Evolutionary conservation across 805 yeast genomes (phyloP).

Genomic region (Candida mattraensis): DNA sequence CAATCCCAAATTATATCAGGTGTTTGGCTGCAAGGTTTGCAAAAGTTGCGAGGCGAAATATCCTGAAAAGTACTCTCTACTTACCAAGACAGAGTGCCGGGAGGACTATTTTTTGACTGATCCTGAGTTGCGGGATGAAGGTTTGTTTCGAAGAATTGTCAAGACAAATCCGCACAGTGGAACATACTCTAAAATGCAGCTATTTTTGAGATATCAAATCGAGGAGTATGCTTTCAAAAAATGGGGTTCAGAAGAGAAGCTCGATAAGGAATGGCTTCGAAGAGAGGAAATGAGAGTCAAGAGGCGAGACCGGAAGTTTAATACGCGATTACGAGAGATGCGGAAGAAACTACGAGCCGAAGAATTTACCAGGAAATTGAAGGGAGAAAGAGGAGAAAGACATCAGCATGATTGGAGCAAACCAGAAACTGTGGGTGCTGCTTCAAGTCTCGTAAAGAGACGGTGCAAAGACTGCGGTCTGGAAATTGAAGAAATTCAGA

Average conservation of each 20-base stretch:
- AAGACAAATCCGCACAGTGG: constrained; percentile 94
- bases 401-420: constrained; percentile 79
- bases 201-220: constrained; percentile 86
- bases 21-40: constrained; percentile 79
- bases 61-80: constrained; percentile 86
- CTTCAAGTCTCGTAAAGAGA: constrained; percentile 43
- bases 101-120: constrained; percentile 93
- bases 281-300: constrained; percentile 71
- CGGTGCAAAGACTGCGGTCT: constrained; percentile 82
- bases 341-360: constrained; percentile 90
- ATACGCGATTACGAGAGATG: constrained; percentile 81
- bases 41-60: constrained; percentile 64
- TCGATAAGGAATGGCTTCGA: constrained; percentile 90
- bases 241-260: constrained; percentile 89
- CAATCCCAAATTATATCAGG: constrained; percentile 66
- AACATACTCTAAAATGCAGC: constrained; percentile 88
- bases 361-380: constrained; percentile 69
- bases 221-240: constrained; percentile 90
- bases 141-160: constrained; percentile 71
- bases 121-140: constrained; percentile 77
- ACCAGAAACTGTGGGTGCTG: constrained; percentile 39
- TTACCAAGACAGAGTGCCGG: constrained; percentile 93
- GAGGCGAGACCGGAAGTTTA: constrained; percentile 76
- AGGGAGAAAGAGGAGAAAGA: constrained; percentile 53
- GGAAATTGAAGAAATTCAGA: constrained; percentile 73